Percentiles rank a stretch among this genome's conserved stretches.
phyloP scores from a whole-genome alignment of 169 alveolate species.

The Eimeria acervulina region DNA sequence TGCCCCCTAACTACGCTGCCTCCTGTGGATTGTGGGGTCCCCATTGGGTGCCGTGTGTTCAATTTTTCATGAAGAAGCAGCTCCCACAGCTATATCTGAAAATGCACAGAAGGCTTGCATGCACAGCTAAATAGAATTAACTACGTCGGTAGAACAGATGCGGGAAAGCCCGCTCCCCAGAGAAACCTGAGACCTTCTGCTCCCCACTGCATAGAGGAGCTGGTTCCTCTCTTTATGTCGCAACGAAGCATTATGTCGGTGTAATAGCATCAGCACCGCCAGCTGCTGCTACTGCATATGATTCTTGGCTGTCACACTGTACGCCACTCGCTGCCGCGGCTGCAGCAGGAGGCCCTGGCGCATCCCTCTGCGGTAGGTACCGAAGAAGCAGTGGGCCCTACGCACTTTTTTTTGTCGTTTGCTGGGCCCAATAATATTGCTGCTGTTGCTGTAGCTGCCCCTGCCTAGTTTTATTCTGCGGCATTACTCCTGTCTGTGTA shows the following conservation, averaged over 20 bases:
- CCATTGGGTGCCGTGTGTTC: neutral
- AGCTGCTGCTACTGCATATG: neutral
- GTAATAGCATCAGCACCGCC: neutral
- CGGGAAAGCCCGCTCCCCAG: neutral
- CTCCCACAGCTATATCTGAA: neutral
- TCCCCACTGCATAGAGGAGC: neutral
- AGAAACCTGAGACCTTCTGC: neutral
- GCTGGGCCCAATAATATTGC: neutral
- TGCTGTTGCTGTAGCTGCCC: neutral
- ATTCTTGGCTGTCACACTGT: neutral
- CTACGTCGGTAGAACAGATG: neutral
- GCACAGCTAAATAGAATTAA: neutral
- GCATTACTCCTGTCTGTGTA: neutral
- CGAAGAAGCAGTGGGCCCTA: neutral
- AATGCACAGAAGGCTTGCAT: neutral
- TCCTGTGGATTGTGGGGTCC: neutral
- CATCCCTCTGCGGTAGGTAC: neutral
- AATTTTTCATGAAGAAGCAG: neutral
- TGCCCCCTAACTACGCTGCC: neutral
- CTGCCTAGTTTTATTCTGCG: neutral
- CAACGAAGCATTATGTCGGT: neutral
- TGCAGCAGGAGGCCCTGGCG: neutral
- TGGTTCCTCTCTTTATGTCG: neutral
- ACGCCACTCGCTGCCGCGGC: neutral
- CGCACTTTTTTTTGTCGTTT: neutral